Conservation (phyloP, 1,284 basidiomycete genomes). For the Ustilago trichophora region DNA sequence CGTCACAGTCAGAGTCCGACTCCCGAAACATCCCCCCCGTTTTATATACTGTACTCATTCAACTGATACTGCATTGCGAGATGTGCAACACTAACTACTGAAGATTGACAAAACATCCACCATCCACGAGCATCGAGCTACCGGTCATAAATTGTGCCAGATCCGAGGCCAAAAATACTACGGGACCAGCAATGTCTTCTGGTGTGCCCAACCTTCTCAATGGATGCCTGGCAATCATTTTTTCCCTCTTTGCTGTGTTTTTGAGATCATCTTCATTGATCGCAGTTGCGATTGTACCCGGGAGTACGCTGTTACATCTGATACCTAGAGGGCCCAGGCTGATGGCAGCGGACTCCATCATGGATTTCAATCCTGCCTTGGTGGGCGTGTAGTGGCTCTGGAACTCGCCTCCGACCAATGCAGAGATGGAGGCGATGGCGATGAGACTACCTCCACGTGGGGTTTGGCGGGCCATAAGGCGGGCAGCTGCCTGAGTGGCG, state of each 20-base stretch:
- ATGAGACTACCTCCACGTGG: constrained; percentile 80
- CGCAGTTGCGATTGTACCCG: constrained; percentile 75
- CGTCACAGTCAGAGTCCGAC: too few species aligned
- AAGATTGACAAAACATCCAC: constrained; percentile 80
- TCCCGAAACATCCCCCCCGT: too few species aligned
- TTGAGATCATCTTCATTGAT: constrained; percentile 81
- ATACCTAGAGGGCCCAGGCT: constrained; percentile 80
- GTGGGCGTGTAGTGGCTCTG: constrained; percentile 85
- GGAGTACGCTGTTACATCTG: constrained; percentile 72
- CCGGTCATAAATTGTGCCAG: constrained; percentile 78
- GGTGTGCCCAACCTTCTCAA: constrained; percentile 75
- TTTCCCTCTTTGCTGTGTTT: constrained; percentile 73
- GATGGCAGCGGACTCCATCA: constrained; percentile 84
- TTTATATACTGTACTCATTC: too few species aligned
- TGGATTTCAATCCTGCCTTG: constrained; percentile 79
- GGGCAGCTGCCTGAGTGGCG: constrained; percentile 78
- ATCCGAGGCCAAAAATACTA: constrained; percentile 79
- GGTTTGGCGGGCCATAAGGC: constrained; percentile 77
- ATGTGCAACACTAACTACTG: constrained; percentile 69
- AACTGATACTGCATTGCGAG: neutral
- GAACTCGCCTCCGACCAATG: constrained; percentile 78
- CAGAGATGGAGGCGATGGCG: constrained; percentile 79
- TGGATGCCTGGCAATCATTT: constrained; percentile 76
- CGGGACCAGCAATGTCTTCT: constrained; percentile 77
- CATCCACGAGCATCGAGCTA: constrained; percentile 77